These are phyloP conservation scores for Atkinsonella hypoxylon DNA, from an alignment of 2,329 filamentous ascomycete species.

Conservation along the genomic window DNA sequence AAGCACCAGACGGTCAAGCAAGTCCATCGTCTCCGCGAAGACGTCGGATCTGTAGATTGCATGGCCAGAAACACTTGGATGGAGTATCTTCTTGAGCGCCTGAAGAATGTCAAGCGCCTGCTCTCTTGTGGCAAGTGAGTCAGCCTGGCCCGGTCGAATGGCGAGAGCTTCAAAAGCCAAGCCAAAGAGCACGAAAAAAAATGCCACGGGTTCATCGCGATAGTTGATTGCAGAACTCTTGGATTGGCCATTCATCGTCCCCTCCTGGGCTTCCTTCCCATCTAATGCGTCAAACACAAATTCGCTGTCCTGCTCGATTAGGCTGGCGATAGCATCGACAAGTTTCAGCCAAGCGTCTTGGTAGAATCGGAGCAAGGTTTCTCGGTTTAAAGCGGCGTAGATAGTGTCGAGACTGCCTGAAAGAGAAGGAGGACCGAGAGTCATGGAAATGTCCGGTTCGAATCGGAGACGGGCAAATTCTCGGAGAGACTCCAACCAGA, in stretches of 20 bases:
- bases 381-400: conserved; percentile 86
- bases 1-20: conserved; percentile 81
- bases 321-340: conserved; percentile 90
- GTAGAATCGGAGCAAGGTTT: conserved; percentile 90
- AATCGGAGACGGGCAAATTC: conserved; percentile 91
- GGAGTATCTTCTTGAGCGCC: conserved; percentile 87
- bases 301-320: conserved; percentile 95
- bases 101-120: conserved; percentile 82
- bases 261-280: conserved; percentile 53
- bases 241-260: conserved; percentile 35
- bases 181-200: conserved; percentile 97
- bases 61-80: conserved; percentile 88
- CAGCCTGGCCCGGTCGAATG: conserved; percentile 47
- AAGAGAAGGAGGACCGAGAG: conserved; percentile 65
- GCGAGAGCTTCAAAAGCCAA: conserved; percentile 93
- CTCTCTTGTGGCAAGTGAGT: conserved; percentile 53
- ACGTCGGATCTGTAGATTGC: conserved; percentile 94
- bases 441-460: conserved; percentile 94
- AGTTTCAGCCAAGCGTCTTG: conserved; percentile 95
- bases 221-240: conserved; percentile 85
- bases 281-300: conserved; percentile 96
- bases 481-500: conserved; percentile 86
- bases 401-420: conserved; percentile 85
- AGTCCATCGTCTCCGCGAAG: conserved; percentile 94
- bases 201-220: conserved; percentile 91